Percentiles rank a stretch among this genome's conserved stretches.
Conservation (phyloP, 441 rosid species). For the Hypseocharis bilobata region DNA sequence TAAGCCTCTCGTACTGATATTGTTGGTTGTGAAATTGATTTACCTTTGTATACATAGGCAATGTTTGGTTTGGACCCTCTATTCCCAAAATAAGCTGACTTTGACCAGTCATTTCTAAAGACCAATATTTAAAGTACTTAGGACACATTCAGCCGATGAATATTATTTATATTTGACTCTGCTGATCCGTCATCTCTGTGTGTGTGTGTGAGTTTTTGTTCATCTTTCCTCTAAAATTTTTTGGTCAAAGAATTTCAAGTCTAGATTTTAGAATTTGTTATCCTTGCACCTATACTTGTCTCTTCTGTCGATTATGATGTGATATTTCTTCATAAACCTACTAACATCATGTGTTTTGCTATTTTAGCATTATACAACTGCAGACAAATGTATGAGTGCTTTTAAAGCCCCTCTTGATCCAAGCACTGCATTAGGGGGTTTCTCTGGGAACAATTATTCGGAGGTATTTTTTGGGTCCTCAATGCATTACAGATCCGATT, state of each 20-base stretch:
- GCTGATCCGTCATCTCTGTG: no score
- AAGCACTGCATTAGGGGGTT: constrained; percentile 89
- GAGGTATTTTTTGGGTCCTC: constrained; percentile 49
- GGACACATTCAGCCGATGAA: no score
- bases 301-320: neutral
- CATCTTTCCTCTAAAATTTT: neutral
- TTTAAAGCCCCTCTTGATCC: constrained; percentile 98
- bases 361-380: constrained; percentile 81
- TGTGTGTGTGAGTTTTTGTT: no score
- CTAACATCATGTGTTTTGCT: constrained; percentile 19
- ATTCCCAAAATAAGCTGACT: no score
- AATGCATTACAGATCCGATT: constrained; percentile 12
- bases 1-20: neutral
- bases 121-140: no score
- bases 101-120: no score
- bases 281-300: no score
- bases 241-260: neutral
- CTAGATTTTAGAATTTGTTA: no score
- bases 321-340: constrained; percentile 5
- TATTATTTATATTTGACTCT: no score
- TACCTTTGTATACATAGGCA: no score
- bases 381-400: constrained; percentile 84
- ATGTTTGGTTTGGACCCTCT: no score
- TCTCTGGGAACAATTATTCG: constrained; percentile 68
- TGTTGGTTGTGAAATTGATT: no score